Base-by-base conservation (phyloP, 2,329 filamentous ascomycete genomes). In the Aspergillus glaucus region DNA sequence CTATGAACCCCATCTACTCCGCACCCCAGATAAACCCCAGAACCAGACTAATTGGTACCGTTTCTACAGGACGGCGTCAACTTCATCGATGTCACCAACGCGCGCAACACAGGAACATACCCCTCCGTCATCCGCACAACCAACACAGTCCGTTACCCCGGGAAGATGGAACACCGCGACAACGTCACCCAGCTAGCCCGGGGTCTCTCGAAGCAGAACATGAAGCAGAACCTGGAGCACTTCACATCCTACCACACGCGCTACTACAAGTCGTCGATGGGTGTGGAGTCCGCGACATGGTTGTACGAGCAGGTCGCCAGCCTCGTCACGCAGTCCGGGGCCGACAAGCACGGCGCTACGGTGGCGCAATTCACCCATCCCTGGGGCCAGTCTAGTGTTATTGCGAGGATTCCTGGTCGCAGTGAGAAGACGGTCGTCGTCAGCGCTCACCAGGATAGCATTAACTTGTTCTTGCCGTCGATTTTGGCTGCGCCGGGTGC, bases 1-100 rank as follows among this genome's bases (percentile, higher is more conserved):
- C 43, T 3, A 14, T 10, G 4, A 17, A 30, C 17, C 45, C 34
- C 26, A 15, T 21, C 1, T 28, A 14, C 15, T 17, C 34, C 34
- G 6, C 34, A 37, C 6, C 9, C n/a, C 28, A 22, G 12, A 32
- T 30, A 36, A 32, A 37, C n/a, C n/a, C 3, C n/a, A 10, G n/a
- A 9, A 6, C 5, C 4, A 30, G 15, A n/a, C 43, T 45, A 34
- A 45, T 45, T 0, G 28, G 21, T 26, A 14, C 3, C 12, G 9
- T 15, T 26, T 14, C 32, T 36, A 36, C 60, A 94, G 88, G 79
- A 87, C 65, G 90, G 90, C 61, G 78, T 85, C 57, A 87, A 85
- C 62, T 97, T 97, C 77, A 94, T 97, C 79, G 92, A 97, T 72
- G 91, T 97, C 62, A 96, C 93, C 52, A 79, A 88, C 36, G 69